A percentile compares a stretch with the other conserved stretches of the same genome.
Conservation (phyloP, 163 green algal genomes). For the Prototheca stagnorum region DNA sequence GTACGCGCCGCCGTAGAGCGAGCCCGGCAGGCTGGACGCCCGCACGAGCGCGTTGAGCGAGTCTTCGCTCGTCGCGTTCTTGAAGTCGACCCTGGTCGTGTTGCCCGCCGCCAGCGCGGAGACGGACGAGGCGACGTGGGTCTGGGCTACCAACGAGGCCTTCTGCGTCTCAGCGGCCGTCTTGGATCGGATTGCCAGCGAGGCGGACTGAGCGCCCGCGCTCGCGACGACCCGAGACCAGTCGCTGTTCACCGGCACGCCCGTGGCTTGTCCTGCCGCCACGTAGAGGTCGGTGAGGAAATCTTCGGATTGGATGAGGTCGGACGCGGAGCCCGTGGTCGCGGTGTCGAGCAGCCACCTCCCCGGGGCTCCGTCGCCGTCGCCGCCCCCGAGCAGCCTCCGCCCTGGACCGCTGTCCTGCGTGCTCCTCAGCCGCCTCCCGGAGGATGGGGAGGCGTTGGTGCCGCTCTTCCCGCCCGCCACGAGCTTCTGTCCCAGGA, state of each 20-base stretch:
- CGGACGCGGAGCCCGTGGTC: background rate
- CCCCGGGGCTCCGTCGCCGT: too few species aligned
- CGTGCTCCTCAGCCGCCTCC: too few species aligned
- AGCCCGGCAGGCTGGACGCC: background rate
- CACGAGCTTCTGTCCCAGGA: too few species aligned
- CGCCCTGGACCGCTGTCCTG: too few species aligned
- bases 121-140: background rate
- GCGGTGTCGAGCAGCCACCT: too few species aligned
- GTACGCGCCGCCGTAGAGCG: background rate
- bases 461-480: too few species aligned
- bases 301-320: background rate
- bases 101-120: background rate
- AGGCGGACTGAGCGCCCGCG: background rate
- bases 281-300: background rate
- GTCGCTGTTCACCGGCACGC: too few species aligned
- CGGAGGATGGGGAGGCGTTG: too few species aligned
- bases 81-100: background rate
- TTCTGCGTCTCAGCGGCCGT: background rate
- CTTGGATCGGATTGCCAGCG: background rate
- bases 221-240: background rate
- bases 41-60: background rate
- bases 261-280: background rate
- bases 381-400: too few species aligned
- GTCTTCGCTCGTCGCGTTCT: background rate
- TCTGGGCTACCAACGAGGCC: background rate